Evolutionary conservation across 805 yeast species (phyloP).

Genomic region (Teunomyces lycoperdinae): DNA sequence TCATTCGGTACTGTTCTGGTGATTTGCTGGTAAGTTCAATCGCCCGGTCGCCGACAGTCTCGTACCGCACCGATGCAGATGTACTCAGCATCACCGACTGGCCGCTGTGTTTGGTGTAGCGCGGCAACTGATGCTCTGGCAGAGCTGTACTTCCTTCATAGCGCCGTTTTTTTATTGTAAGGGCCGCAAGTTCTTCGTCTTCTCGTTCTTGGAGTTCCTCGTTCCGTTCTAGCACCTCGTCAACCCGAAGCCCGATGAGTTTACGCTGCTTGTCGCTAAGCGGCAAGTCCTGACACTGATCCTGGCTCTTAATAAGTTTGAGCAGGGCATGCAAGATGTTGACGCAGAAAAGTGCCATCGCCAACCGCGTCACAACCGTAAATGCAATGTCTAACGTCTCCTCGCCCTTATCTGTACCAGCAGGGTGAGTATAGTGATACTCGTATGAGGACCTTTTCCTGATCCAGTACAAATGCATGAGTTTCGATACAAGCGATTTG

Average conservation of each 20-base stretch:
- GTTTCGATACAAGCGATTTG: background rate
- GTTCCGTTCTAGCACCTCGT: background rate
- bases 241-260: constrained; percentile 39
- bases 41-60: background rate
- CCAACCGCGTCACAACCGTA: constrained; percentile 11
- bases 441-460: constrained; percentile 12
- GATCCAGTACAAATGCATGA: constrained; percentile 1
- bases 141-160: constrained; percentile 13
- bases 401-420: constrained; percentile 2
- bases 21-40: background rate
- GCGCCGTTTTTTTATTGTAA: constrained; percentile 20
- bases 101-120: constrained; percentile 12
- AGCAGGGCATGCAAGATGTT: constrained; percentile 26
- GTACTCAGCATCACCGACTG: background rate
- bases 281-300: constrained; percentile 52
- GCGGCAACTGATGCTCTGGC: constrained; percentile 16
- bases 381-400: constrained; percentile 7
- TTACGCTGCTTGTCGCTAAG: constrained; percentile 44
- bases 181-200: constrained; percentile 15
- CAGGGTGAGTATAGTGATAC: constrained; percentile 10
- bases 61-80: background rate
- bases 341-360: constrained; percentile 21
- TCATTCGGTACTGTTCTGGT: background rate
- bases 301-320: constrained; percentile 39
- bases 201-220: constrained; percentile 3